Conservation (phyloP, 371 early-diverging fungal genomes). For the Circinella minor region DNA sequence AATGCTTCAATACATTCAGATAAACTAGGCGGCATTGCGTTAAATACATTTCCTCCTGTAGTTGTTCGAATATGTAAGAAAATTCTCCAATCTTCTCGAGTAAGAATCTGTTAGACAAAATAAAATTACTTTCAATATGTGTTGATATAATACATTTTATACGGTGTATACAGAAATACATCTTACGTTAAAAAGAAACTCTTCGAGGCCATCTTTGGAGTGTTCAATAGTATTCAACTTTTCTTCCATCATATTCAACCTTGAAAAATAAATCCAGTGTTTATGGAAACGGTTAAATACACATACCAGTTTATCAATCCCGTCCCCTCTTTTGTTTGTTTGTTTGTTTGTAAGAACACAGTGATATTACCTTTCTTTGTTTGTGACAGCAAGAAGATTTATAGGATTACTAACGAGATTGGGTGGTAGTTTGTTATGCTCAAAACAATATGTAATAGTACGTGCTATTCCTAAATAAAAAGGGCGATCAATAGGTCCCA, state of each 20-base stretch:
- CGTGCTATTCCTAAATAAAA: constrained; percentile 17
- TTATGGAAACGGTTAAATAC: too few relatives aligned
- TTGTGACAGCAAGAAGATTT: constrained; percentile 11
- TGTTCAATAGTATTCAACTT: background rate
- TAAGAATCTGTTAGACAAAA: constrained; percentile 10
- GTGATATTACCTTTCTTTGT: constrained; percentile 14
- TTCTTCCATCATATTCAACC: background rate
- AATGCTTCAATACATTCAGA: constrained; percentile 29
- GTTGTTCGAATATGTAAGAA: constrained; percentile 31
- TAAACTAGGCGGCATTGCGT: constrained; percentile 30
- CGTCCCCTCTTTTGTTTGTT: too few relatives aligned
- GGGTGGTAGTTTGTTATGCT: constrained; percentile 6
- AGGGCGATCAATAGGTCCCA: constrained; percentile 14
- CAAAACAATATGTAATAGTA: constrained; percentile 4
- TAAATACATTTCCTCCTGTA: constrained; percentile 17
- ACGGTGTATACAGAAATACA: background rate
- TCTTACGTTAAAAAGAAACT: constrained; percentile 14
- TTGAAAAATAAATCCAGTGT: background rate
- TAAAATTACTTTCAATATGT: background rate
- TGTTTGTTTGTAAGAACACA: too few relatives aligned
- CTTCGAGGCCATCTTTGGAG: background rate
- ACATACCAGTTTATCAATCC: too few relatives aligned
- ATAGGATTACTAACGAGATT: constrained; percentile 11
- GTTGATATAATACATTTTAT: too few relatives aligned
- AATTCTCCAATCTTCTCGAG: constrained; percentile 26